These are phyloP conservation scores for Nevesoporus exiguus DNA, from an alignment of 768 basidiomycete genomes.

Conservation along the genomic window DNA sequence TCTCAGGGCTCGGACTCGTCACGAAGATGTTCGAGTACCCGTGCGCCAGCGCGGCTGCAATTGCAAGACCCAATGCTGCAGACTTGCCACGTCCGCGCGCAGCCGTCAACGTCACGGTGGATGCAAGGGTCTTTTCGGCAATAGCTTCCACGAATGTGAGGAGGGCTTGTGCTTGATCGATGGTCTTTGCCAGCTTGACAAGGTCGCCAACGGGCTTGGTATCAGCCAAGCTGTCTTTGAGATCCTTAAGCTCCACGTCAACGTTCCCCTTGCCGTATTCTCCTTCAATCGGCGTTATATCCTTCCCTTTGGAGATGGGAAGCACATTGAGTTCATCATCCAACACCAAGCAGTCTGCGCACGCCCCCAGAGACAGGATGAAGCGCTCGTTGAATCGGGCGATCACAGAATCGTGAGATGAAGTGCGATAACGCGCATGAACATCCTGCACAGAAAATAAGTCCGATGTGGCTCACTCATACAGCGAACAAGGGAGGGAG, in stretches of 20 bases:
- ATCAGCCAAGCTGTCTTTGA: conserved; percentile 75
- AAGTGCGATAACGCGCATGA: conserved; percentile 90
- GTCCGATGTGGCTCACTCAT: not conserved
- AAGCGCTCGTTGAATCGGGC: conserved; percentile 99
- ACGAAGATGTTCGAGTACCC: conserved; percentile 98
- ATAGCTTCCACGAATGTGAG: conserved; percentile 94
- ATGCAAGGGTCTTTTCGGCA: conserved; percentile 87
- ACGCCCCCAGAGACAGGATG: conserved; percentile 93
- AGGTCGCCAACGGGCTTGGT: conserved; percentile 87
- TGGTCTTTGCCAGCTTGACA: conserved; percentile 83
- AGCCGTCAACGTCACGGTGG: conserved; percentile 93
- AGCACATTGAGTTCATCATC: conserved; percentile 98
- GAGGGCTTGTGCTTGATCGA: conserved; percentile 93
- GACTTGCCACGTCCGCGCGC: conserved; percentile 95
- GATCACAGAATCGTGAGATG: conserved; percentile 82
- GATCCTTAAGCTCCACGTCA: conserved; percentile 67
- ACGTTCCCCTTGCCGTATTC: conserved; percentile 46
- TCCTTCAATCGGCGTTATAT: conserved; percentile 68
- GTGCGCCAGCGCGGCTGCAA: conserved; percentile 88
- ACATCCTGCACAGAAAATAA: conserved; percentile 66
- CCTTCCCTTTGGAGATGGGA: conserved; percentile 92
- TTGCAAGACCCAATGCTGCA: conserved; percentile 91
- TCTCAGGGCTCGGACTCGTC: conserved; percentile 96
- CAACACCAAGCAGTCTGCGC: conserved; percentile 87
- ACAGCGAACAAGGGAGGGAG: not conserved